phyloP scores from a whole-genome alignment of 345 rosid genomes.

The Corchorus olitorius region DNA sequence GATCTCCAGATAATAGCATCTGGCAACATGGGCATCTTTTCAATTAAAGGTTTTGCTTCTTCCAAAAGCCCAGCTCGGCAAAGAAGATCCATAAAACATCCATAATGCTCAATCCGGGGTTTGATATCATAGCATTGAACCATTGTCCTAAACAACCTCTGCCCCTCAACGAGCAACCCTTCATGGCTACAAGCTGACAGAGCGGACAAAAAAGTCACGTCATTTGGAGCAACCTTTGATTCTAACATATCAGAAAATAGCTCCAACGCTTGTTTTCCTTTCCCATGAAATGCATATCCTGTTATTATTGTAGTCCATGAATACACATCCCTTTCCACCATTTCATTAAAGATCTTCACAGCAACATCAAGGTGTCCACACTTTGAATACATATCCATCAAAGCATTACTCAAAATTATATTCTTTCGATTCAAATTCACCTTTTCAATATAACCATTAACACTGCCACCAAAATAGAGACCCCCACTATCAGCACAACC shows the following conservation, averaged over 20 bases:
- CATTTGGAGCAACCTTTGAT: constrained; percentile 31
- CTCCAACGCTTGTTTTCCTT: constrained; percentile 33
- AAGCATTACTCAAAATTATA: constrained; percentile 35
- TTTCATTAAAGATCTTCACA: constrained; percentile 23
- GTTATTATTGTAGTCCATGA: constrained; percentile 42
- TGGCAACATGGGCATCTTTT: constrained; percentile 20
- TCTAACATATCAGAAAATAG: constrained; percentile 29
- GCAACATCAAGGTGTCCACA: constrained; percentile 33
- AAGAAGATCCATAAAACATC: constrained; percentile 40
- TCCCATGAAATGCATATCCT: constrained; percentile 35
- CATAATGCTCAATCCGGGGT: constrained; percentile 41
- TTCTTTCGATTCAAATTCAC: constrained; percentile 8
- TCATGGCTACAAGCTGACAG: constrained; percentile 39
- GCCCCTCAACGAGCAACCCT: constrained; percentile 35
- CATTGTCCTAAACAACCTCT: constrained; percentile 31
- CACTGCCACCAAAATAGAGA: constrained; percentile 23
- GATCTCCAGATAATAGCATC: constrained; percentile 43
- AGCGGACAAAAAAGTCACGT: constrained; percentile 31
- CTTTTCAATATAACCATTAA: constrained; percentile 33
- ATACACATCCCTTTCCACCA: constrained; percentile 29
- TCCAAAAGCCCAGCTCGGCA: constrained; percentile 43
- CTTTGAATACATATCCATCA: constrained; percentile 43
- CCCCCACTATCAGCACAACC: constrained; percentile 40
- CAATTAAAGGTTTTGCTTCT: constrained; percentile 28
- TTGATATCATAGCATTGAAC: constrained; percentile 26